Base-by-base conservation (phyloP, 2,329 filamentous ascomycete genomes). In the Verticillium longisporum region DNA sequence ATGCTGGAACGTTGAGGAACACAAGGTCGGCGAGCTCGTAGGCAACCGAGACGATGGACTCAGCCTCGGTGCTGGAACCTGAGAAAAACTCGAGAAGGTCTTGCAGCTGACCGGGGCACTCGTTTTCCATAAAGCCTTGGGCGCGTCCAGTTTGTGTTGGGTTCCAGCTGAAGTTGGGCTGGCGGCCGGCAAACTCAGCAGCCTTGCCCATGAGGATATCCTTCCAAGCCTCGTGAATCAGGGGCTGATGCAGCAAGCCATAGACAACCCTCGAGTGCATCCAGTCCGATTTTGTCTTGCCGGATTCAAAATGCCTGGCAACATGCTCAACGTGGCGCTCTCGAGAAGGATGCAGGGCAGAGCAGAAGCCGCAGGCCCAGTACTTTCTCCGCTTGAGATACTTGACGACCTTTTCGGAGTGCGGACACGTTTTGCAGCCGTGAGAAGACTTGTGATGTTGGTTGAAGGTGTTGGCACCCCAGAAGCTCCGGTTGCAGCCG, bases 321-420 rank as follows among this genome's bases (percentile, higher is more conserved):
- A 89, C 85, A 65, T 89, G 87, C 68, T 88, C 85, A 63, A 88
- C 86, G 67, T 88, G 84, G 60, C 87, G 84, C 69, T 88, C 86
- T 65, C 85, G 83, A 13, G 85, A 84, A 15, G 84, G 80, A 62
- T 88, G 80, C 53, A 88, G 78, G 15, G 81, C 82, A 4, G 83
- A 86, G 67, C 87, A 89, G 72, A 89, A 88, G 32, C 87, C 87
- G 65, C 87, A 89, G 1, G 85, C 87, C 83, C 86, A 89, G 45
- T 87, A 85, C 72, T 84, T 86, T 65, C 85, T 81, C 75, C 88
- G 86, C 63, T 81, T 81, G 63, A 85, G 80, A 59, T 85, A 86
- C 67, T 81, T 82, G 68, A 87, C 84, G 21, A 87, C 84, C 66
- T 83, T 83, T 66, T 87, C 83, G 57, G 85, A 84, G 66, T 88